These are phyloP conservation scores for Talaromyces proteolyticus DNA, from an alignment of 495 filamentous ascomycete species.

Conservation along the genomic window DNA sequence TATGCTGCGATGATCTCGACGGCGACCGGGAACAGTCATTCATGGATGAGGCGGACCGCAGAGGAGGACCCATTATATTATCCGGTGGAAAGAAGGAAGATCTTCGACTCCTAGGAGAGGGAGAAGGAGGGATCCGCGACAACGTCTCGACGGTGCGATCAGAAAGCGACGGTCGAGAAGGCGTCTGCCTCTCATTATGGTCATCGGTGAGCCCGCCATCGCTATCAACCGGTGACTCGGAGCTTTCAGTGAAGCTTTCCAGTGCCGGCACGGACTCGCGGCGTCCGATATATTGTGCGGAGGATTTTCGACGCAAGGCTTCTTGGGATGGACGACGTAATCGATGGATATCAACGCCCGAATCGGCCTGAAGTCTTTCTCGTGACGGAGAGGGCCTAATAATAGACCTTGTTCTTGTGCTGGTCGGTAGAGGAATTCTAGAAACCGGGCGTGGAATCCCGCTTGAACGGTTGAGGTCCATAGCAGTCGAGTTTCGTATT, in stretches of 20 bases:
- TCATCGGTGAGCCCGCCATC: neutral
- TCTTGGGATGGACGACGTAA: constrained; percentile 37
- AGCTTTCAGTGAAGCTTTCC: constrained; percentile 11
- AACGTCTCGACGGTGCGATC: constrained; percentile 66
- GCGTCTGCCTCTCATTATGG: neutral
- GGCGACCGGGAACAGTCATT: constrained; percentile 42
- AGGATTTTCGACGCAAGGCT: constrained; percentile 21
- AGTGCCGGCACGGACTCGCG: constrained; percentile 7
- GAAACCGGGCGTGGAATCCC: constrained; percentile 37
- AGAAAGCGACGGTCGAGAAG: constrained; percentile 49
- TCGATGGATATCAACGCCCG: constrained; percentile 28
- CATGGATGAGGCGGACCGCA: constrained; percentile 49
- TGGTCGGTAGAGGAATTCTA: constrained; percentile 35
- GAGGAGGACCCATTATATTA: constrained; percentile 49
- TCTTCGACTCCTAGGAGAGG: constrained; percentile 45
- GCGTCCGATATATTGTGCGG: constrained; percentile 11
- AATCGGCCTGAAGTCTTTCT: constrained; percentile 35
- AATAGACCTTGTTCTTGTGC: constrained; percentile 25
- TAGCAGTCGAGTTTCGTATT: neutral
- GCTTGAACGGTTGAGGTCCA: constrained; percentile 3
- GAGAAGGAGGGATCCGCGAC: constrained; percentile 58
- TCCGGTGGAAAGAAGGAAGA: constrained; percentile 55
- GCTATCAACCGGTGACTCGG: constrained; percentile 23
- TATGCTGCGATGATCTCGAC: constrained; percentile 32
- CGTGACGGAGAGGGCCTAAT: constrained; percentile 40